Evolutionary conservation across 2,329 filamentous ascomycete species (phyloP), one percentile per base, ranked within the genome.

Genomic region (Dryadomyces sulphureus): DNA sequence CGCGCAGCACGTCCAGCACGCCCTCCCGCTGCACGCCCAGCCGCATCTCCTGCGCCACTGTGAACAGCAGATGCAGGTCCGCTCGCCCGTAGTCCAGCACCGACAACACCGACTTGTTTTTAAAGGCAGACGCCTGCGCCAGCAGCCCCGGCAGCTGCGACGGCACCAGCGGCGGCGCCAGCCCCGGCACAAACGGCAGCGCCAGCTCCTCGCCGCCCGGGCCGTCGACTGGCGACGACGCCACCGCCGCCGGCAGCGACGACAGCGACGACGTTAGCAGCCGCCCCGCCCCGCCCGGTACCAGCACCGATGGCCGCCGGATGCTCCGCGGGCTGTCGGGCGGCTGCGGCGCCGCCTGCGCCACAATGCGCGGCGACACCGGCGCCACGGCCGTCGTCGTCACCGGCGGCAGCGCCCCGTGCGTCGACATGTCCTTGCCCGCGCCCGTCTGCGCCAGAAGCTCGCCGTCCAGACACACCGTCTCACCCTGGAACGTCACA

Each of bases 31-130:
- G 86, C 25, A 95, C 92, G 45, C 88, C 89, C 17, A 94, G 76
- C 25, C 90, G 84, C 89, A 98, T 96, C 67, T 98, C 92, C 62
- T 94, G 87, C 1, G 92, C 92, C 43, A 98, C 84, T 7, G 90
- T 94, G 72, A 98, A 96, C 42, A 98, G 77, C 50, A 93, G 67
- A 63, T 96, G 92, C 43, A 98, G 73, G 57, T 98, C 90, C 17
- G 84, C 74, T 41, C 89, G 82, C 42, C 72, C 81, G 69, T 95
- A 94, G 60, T 94, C 84, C 59, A 84, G 84, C 54, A 98, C 92
- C 1, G 90, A 95, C 41, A 95, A 70, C 41, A 98, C 84, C 58
- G 95, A 85, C 53, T 86, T 79, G 56, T 85, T 79, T 66, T 89
- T 94, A 73, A 96, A 95, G 0, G 82, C 75, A 3, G 89, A 94